Percentiles rank a stretch among this genome's conserved stretches.
Conservation (phyloP, 73 alveolate genomes). For the Tetrahymena elliotti region DNA sequence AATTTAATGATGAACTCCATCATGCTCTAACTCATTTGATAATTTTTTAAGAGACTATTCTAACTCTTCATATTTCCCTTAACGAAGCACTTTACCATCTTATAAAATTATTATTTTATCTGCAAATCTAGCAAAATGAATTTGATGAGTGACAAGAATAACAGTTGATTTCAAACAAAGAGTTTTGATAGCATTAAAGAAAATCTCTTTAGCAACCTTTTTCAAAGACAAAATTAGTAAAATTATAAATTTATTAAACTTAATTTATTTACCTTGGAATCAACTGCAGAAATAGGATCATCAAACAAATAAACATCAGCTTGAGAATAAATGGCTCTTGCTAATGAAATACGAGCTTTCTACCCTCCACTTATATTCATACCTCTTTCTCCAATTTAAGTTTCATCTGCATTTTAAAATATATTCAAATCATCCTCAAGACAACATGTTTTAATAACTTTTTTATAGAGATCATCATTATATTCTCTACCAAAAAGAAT, state of each 20-base stretch:
- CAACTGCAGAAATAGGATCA: constrained; percentile 81
- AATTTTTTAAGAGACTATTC: neutral
- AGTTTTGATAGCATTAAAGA: neutral
- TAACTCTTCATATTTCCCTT: neutral
- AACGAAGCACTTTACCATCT: neutral
- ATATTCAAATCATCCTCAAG: constrained; percentile 48
- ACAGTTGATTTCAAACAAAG: neutral
- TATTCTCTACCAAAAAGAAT: constrained; percentile 53
- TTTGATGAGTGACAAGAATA: constrained; percentile 26
- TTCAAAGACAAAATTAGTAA: neutral
- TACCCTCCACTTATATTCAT: constrained; percentile 87
- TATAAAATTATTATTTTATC: constrained; percentile 3
- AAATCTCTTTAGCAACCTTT: neutral
- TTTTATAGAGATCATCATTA: constrained; percentile 50
- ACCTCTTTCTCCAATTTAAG: constrained; percentile 80
- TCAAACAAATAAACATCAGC: constrained; percentile 77
- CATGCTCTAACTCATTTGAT: neutral
- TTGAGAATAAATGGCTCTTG: constrained; percentile 87
- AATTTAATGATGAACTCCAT: neutral
- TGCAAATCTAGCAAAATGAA: constrained; percentile 1
- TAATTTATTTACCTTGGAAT: constrained; percentile 54
- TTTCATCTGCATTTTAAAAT: constrained; percentile 53
- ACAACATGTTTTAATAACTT: constrained; percentile 47
- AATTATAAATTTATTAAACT: neutral
- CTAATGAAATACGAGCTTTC: constrained; percentile 89